Conservation (phyloP, 2,329 filamentous ascomycete genomes). For the Emergomyces pasteurianus region DNA sequence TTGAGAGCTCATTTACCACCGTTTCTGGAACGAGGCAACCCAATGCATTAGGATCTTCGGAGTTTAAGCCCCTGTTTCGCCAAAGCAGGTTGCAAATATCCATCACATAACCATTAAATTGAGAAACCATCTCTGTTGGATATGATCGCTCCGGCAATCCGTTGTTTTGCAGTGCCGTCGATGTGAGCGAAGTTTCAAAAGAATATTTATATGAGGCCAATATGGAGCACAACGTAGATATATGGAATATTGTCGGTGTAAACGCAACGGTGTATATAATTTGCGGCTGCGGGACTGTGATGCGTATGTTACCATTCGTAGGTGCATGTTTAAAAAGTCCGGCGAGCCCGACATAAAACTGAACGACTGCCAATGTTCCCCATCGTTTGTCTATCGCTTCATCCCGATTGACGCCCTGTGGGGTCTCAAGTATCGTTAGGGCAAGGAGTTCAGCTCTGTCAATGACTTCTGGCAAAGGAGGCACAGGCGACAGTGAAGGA, state of each 20-base stretch:
- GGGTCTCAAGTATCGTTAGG: conserved; percentile 48
- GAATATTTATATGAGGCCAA: conserved; percentile 61
- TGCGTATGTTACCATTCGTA: conserved; percentile 45
- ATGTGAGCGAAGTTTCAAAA: conserved; percentile 52
- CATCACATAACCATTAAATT: conserved; percentile 76
- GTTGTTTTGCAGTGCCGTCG: conserved; percentile 22
- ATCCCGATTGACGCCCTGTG: conserved; percentile 18
- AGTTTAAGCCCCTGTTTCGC: conserved; percentile 60
- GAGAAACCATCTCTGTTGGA: conserved; percentile 48
- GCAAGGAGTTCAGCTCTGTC: conserved; percentile 43
- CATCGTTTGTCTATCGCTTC: conserved; percentile 13
- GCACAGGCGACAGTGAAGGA: conserved; percentile 5
- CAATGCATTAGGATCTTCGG: conserved; percentile 47
- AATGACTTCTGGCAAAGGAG: conserved; percentile 31
- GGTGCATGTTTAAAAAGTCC: conserved; percentile 42
- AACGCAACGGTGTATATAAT: conserved; percentile 64
- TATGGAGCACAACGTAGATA: conserved; percentile 58
- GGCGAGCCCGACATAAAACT: conserved; percentile 57
- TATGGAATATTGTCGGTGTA: conserved; percentile 46
- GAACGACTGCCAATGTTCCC: conserved; percentile 43
- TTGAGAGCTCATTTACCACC: conserved; percentile 33
- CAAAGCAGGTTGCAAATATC: conserved; percentile 77
- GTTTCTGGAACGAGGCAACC: conserved; percentile 41
- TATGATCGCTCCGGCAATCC: conserved; percentile 32
- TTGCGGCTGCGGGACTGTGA: conserved; percentile 55